phyloP scores from a whole-genome alignment of 2,329 filamentous ascomycete species.

The Podosphaera fusca region DNA sequence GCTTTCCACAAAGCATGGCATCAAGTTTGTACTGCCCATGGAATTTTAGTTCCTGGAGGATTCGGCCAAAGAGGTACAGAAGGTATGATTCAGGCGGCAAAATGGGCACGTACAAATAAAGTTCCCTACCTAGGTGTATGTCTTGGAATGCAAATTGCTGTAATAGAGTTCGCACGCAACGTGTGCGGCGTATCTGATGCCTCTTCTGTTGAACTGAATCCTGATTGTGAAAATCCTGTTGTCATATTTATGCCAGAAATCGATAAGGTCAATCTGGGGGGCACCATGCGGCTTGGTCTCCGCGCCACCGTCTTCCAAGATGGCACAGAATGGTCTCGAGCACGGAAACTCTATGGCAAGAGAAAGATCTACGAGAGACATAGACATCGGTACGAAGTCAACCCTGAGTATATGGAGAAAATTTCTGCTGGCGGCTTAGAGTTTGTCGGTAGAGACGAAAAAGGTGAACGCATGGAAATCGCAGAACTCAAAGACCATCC shows the following conservation, averaged over 20 bases:
- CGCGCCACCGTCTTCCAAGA: constrained; percentile 54
- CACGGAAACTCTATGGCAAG: constrained; percentile 50
- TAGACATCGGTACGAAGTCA: constrained; percentile 78
- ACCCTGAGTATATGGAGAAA: constrained; percentile 49
- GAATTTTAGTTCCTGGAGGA: constrained; percentile 34
- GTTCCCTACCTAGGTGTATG: constrained; percentile 76
- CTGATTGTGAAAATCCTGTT: constrained; percentile 18
- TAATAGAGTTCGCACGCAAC: constrained; percentile 68
- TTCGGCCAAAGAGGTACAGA: constrained; percentile 58
- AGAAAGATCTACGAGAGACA: constrained; percentile 47
- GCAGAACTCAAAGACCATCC: constrained; percentile 65
- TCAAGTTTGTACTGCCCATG: constrained; percentile 43
- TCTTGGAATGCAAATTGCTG: constrained; percentile 51
- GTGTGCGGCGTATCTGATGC: constrained; percentile 36
- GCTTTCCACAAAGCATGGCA: constrained; percentile 76
- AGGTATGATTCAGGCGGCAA: constrained; percentile 75
- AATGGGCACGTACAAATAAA: constrained; percentile 64
- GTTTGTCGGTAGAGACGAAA: constrained; percentile 62
- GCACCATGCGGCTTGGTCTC: constrained; percentile 67
- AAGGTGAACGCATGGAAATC: constrained; percentile 59
- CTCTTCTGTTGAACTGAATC: constrained; percentile 13
- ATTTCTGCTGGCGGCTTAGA: constrained; percentile 46
- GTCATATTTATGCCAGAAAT: constrained; percentile 89
- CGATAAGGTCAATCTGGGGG: constrained; percentile 52
- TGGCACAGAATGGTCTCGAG: constrained; percentile 53